These are phyloP conservation scores for Plasmodium inui DNA, from an alignment of 169 alveolate species.

Conservation along the genomic window DNA sequence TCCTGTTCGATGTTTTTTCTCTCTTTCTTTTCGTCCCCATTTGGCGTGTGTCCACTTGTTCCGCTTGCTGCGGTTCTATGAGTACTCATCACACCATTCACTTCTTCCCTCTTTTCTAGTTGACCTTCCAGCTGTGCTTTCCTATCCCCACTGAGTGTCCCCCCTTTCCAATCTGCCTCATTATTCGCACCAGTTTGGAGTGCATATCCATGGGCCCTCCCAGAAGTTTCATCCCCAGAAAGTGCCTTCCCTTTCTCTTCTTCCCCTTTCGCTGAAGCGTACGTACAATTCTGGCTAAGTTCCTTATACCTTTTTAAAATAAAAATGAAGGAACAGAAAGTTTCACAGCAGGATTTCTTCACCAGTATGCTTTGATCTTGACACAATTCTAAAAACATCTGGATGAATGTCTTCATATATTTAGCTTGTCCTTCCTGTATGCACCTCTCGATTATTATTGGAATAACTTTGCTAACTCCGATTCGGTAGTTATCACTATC, in stretches of 20 bases:
- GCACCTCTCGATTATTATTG: conserved; percentile 55
- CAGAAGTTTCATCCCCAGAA: background rate
- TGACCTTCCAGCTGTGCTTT: background rate
- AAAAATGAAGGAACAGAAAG: conserved; percentile 28
- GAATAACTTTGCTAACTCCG: conserved; percentile 67
- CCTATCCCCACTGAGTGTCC: background rate
- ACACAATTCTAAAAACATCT: conserved; percentile 58
- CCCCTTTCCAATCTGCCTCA: background rate
- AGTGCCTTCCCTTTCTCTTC: background rate
- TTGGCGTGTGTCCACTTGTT: background rate
- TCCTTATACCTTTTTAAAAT: conserved; percentile 36
- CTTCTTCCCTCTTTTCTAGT: background rate
- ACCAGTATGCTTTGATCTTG: conserved; percentile 71
- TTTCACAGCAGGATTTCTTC: conserved; percentile 75
- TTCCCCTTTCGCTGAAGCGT: background rate
- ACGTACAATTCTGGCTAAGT: background rate
- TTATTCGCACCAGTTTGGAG: background rate
- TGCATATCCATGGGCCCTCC: background rate
- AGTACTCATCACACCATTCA: background rate
- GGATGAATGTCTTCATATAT: conserved; percentile 9
- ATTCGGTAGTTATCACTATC: conserved; percentile 76
- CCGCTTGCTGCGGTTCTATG: background rate
- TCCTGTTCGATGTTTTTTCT: background rate
- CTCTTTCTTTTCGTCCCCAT: conserved; percentile 14
- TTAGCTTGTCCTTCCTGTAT: conserved; percentile 33